phyloP scores from a whole-genome alignment of 75 land plant genomes.

The Selaginella tamariscina region DNA sequence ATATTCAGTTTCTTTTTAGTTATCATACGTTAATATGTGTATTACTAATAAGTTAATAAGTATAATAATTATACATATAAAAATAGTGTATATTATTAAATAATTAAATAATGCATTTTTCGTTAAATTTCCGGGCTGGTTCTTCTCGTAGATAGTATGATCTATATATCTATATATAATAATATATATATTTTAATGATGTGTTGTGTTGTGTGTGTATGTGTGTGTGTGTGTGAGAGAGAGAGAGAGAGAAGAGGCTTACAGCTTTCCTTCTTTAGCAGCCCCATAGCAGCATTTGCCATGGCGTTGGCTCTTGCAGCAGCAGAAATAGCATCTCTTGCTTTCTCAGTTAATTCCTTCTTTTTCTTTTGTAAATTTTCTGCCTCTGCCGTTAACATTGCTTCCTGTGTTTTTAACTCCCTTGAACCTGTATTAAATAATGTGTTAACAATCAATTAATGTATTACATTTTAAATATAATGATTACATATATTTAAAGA shows the following conservation, averaged over 20 bases:
- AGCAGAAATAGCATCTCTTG: constrained; percentile 21
- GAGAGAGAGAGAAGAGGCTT: not conserved
- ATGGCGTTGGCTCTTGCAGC: constrained; percentile 2
- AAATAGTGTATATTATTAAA: too few relatives aligned
- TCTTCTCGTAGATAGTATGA: not conserved
- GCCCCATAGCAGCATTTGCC: constrained; percentile 12
- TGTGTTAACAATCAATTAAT: too few relatives aligned
- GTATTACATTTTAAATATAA: too few relatives aligned
- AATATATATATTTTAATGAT: not conserved
- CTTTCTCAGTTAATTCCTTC: constrained; percentile 18
- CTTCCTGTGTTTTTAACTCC: not conserved
- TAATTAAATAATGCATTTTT: not conserved
- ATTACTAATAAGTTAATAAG: too few relatives aligned
- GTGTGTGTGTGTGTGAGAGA: too few relatives aligned
- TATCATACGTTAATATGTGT: too few relatives aligned
- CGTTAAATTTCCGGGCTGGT: not conserved
- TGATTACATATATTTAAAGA: too few relatives aligned
- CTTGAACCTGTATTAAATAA: not conserved
- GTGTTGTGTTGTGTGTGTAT: too few relatives aligned
- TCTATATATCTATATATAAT: not conserved
- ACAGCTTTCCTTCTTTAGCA: constrained; percentile 22
- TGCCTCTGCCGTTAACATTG: not conserved
- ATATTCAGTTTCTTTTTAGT: too few relatives aligned
- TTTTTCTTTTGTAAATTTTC: constrained; percentile 15
- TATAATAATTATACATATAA: too few relatives aligned